Conservation (phyloP, 371 early-diverging fungal species). For the Capniomyces stellatus region DNA sequence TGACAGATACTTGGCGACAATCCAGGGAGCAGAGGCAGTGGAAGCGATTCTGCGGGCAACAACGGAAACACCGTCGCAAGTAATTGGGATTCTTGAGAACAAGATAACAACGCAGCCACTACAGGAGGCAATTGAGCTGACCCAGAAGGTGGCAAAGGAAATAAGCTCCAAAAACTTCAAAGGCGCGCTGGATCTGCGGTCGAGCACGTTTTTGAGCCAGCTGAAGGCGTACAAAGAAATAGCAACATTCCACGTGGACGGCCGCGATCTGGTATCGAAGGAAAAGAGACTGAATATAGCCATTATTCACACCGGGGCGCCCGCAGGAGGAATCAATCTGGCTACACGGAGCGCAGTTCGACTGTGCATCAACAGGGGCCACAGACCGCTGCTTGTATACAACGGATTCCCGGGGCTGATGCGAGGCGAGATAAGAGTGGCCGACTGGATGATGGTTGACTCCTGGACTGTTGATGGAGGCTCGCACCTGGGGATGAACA, state of each 20-base stretch:
- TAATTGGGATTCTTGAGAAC: conserved; percentile 85
- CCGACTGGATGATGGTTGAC: conserved; percentile 73
- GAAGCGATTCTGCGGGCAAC: conserved; percentile 78
- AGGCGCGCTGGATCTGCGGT: conserved; percentile 78
- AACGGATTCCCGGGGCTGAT: conserved; percentile 94
- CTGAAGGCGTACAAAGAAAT: conserved; percentile 24
- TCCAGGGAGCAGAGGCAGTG: conserved; percentile 92
- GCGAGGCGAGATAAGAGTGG: conserved; percentile 48
- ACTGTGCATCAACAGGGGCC: conserved; percentile 68
- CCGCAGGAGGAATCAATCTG: conserved; percentile 97
- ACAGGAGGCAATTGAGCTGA: conserved; percentile 83
- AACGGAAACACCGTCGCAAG: conserved; percentile 67
- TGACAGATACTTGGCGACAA: conserved; percentile 88
- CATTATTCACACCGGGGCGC: conserved; percentile 88
- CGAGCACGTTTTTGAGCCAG: conserved; percentile 56
- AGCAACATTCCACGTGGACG: conserved; percentile 15
- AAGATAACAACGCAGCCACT: conserved; percentile 65
- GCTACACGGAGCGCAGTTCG: conserved; percentile 84
- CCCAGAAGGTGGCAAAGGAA: conserved; percentile 71
- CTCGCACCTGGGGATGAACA: conserved; percentile 88
- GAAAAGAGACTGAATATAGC: conserved; percentile 57
- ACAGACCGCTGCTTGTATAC: conserved; percentile 62
- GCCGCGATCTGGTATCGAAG: conserved; percentile 18
- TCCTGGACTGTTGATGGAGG: conserved; percentile 88
- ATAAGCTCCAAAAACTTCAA: conserved; percentile 70